These are phyloP conservation scores for Aspergillus fumigatiaffinis DNA, from an alignment of 2,329 filamentous ascomycete species.

Conservation along the genomic window DNA sequence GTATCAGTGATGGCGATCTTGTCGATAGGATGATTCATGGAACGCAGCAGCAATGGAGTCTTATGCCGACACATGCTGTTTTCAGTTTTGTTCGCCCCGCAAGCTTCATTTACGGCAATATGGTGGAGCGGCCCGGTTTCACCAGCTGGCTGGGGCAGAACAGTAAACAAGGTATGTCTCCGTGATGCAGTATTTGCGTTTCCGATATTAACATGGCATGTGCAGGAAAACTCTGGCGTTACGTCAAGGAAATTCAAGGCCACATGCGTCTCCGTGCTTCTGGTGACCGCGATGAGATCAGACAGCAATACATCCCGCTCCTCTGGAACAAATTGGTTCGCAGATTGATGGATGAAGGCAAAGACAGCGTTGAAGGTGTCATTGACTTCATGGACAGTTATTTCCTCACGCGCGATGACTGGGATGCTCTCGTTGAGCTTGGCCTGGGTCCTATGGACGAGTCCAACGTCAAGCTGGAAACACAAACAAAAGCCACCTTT, in stretches of 20 bases:
- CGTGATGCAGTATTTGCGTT: not conserved
- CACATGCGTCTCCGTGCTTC: slow-evolving; percentile 92
- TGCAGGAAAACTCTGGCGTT: slow-evolving; percentile 64
- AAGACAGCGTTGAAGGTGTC: slow-evolving; percentile 73
- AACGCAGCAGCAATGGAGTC: slow-evolving; percentile 93
- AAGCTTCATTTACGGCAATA: slow-evolving; percentile 77
- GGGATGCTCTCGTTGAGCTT: slow-evolving; percentile 86
- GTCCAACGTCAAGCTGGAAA: slow-evolving; percentile 70
- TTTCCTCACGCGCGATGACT: slow-evolving; percentile 90
- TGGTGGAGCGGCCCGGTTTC: slow-evolving; percentile 69
- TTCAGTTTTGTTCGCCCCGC: slow-evolving; percentile 93
- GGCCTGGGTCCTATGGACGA: slow-evolving; percentile 81
- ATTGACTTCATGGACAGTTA: slow-evolving; percentile 98
- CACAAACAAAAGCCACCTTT: slow-evolving; percentile 82
- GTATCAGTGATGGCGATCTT: slow-evolving; percentile 94
- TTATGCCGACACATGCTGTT: slow-evolving; percentile 94
- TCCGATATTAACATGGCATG: slow-evolving; percentile 5
- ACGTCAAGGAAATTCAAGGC: slow-evolving; percentile 88
- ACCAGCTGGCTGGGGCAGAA: slow-evolving; percentile 94
- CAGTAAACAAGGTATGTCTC: slow-evolving; percentile 68
- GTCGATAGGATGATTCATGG: slow-evolving; percentile 98
- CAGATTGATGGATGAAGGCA: slow-evolving; percentile 71
- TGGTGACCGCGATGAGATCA: slow-evolving; percentile 87
- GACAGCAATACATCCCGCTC: slow-evolving; percentile 87
- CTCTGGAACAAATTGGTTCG: slow-evolving; percentile 79